Evolutionary conservation across 352 stramenopile genomes (phyloP), one percentile per base, ranked within the genome.

Genomic region (Pythium aquatile): DNA sequence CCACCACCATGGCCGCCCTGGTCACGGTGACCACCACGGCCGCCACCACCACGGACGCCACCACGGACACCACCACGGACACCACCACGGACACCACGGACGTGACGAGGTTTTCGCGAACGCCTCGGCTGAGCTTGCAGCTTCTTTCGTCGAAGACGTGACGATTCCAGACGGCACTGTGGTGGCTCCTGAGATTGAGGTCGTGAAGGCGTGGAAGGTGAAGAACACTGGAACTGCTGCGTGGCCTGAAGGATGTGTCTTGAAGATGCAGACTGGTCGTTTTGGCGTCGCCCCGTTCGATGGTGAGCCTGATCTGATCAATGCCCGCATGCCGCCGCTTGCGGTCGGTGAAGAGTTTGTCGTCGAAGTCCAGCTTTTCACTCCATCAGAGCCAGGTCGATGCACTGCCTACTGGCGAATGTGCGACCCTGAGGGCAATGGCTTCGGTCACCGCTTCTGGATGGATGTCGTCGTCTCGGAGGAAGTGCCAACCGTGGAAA

Each of bases 171-270:
- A 96, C 49, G 85, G 88, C 32, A 91, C 77, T 10, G 70, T 90
- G 3, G 68, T 93, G 24, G 75, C 73, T 13, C 73, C 82, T 0
- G 75, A 76, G 39, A 69, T 75, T 14, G 55, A 56, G 4, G 58
- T 97, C 17, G 67, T 73, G 32, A 96, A 95, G 71, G 78, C 81
- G 52, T 96, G 85, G 87, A 82, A 81, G 44, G 65, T 97, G 30
- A 70, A 85, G 32, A 97, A 97, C 55, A 78, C 75, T 35, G 81
- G 83, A 17, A 58, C 74, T 2, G 65, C 62, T 2, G 63, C 56
- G 8, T 92, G 81, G 81, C 79, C 81, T 6, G 72, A 76, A 51
- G 81, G 79, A 6, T 88, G 77, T 62, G 69, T 69, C 53, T 72
- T 90, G 72, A 77, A 80, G 47, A 63, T 72, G 26, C 60, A 76